Evolutionary conservation across 2,329 filamentous ascomycete genomes (phyloP), one percentile per base, ranked within the genome.

Genomic region (Cucurbitaria berberidis): DNA sequence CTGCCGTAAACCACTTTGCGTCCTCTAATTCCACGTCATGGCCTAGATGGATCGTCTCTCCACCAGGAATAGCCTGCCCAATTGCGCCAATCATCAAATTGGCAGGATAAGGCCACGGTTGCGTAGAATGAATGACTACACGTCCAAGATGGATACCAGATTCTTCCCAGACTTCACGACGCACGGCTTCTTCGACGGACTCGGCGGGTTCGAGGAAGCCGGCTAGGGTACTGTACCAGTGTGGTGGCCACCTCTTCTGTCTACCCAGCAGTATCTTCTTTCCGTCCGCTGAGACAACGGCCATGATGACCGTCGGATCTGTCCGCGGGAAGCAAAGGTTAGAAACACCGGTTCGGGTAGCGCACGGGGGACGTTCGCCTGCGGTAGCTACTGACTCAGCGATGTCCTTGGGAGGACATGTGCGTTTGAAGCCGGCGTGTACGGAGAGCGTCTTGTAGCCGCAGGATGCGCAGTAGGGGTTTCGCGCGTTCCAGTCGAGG

Each of bases 261-360:
- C 95, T 87, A 32, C 95, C 95, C 0, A 99, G 87, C 7, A 99
- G 84, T 34, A 96, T 78, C 56, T 86, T 85, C 61, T 87, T 84
- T 44, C 89, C 89, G 64, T 96, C 90, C 45, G 87, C 82, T 47
- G 89, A 96, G 27, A 98, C 85, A 10, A 97, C 88, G 0, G 93
- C 93, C 78, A 96, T 93, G 77, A 99, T 99, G 73, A 98, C 92
- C 24, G 91, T 96, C 1, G 93, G 92, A 67, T 97, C 93, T 1
- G 93, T 97, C 45, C 93, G 86, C 2, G 93, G 93, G 81, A 97
- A 98, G 69, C 84, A 89, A 47, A 97, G 82, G 76, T 99, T 99
- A 27, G 92, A 96, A 40, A 99, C 79, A 22, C 91, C 92, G 34
- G 86, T 89, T 48, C 95, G 86, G 0, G 93, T 96, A 7, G 85